Percentiles rank a stretch among this genome's conserved stretches.
Conservation (phyloP, 495 filamentous ascomycete species). For the Penicillium psychrofluorescens region DNA sequence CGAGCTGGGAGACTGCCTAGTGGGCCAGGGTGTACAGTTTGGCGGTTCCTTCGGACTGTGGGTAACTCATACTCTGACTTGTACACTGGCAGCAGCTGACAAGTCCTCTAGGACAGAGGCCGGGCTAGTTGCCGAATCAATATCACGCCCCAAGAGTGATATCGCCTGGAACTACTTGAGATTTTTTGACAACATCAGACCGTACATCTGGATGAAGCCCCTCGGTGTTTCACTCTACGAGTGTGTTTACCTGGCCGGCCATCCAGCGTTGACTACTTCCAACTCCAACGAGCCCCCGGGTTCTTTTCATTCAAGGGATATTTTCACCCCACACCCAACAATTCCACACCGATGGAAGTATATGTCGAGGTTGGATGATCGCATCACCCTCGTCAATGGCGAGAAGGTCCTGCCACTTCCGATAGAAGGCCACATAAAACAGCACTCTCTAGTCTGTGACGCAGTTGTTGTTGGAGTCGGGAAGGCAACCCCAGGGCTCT, state of each 20-base stretch:
- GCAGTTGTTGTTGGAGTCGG: constrained; percentile 52
- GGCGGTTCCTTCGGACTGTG: constrained; percentile 46
- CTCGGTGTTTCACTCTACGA: constrained; percentile 40
- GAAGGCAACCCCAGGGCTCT: constrained; percentile 41
- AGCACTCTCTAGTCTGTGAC: constrained; percentile 44
- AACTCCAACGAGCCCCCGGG: constrained; percentile 46
- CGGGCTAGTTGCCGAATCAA: constrained; percentile 43
- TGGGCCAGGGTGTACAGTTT: constrained; percentile 40
- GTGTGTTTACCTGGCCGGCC: constrained; percentile 44
- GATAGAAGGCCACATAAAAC: constrained; percentile 51
- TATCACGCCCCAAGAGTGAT: constrained; percentile 36
- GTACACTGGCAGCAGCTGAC: too few species aligned
- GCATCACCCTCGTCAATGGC: constrained; percentile 57
- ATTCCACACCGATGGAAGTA: constrained; percentile 59
- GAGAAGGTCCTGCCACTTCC: constrained; percentile 63
- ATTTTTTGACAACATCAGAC: constrained; percentile 36
- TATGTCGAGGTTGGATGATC: constrained; percentile 52
- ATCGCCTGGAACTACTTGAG: constrained; percentile 49
- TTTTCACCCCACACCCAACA: constrained; percentile 55
- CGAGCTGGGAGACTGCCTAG: constrained; percentile 48
- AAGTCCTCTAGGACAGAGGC: constrained; percentile 41
- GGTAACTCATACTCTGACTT: constrained; percentile 8
- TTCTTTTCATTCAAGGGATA: constrained; percentile 51
- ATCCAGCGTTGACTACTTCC: constrained; percentile 42
- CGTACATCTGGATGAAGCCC: constrained; percentile 45